phyloP scores from a whole-genome alignment of 2,329 filamentous ascomycete genomes.

The Botrytis byssoidea region DNA sequence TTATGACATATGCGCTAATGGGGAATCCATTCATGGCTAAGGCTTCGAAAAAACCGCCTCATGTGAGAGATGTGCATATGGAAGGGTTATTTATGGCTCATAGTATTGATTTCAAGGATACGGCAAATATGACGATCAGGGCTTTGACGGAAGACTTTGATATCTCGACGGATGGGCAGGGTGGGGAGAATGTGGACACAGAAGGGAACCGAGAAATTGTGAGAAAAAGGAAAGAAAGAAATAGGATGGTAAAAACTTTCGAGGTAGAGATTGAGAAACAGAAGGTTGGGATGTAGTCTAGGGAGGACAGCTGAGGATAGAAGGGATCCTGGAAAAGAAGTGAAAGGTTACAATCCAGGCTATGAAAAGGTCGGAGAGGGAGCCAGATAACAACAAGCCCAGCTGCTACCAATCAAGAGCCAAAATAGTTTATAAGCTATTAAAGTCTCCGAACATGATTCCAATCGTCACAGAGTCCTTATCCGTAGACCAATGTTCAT shows the following conservation, averaged over 20 bases:
- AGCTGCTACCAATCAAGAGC: background rate
- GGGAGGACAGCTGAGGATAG: too few species aligned
- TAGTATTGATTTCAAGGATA: background rate
- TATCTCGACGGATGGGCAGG: constrained; percentile 11
- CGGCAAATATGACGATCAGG: constrained; percentile 9
- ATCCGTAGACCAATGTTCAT: background rate
- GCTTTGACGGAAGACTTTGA: constrained; percentile 11
- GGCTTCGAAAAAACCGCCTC: background rate
- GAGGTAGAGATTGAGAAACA: background rate
- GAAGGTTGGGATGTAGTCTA: background rate
- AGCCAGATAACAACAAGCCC: background rate
- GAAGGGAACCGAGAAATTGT: background rate
- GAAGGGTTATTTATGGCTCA: background rate
- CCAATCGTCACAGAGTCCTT: background rate
- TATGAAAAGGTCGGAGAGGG: background rate
- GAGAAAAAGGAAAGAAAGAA: background rate
- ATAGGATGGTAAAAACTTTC: background rate
- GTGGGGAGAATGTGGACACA: background rate
- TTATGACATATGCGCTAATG: constrained; percentile 30
- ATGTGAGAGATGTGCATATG: background rate
- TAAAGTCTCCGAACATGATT: too few species aligned
- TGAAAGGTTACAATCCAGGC: background rate
- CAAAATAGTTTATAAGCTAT: background rate
- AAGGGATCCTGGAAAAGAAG: background rate
- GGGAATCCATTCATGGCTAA: constrained; percentile 23